Evolutionary conservation across 176 grass and related monocot species (phyloP).

Genomic region (Echinochloa phyllopogon): DNA sequence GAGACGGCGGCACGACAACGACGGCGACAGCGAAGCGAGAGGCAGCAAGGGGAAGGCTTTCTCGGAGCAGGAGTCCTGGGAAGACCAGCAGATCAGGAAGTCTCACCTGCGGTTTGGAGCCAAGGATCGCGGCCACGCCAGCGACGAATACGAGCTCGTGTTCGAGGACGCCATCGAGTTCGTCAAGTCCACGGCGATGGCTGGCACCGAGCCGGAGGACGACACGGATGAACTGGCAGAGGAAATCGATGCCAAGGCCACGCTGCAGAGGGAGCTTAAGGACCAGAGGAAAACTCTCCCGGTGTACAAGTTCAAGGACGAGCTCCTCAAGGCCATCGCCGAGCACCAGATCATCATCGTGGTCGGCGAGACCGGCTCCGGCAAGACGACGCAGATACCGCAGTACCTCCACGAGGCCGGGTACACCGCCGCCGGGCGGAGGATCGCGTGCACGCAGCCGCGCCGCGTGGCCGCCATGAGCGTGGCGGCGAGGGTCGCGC

Average conservation of each 20-base stretch:
- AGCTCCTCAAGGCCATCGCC: constrained; percentile 39
- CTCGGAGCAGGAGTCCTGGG: constrained; percentile 49
- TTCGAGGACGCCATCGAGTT: constrained; percentile 43
- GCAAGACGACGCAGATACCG: constrained; percentile 78
- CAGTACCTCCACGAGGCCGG: constrained; percentile 71
- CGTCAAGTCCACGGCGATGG: constrained; percentile 23
- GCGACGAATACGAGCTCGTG: constrained; percentile 13
- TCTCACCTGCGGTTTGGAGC: constrained; percentile 42
- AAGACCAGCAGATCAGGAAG: constrained; percentile 45
- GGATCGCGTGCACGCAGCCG: constrained; percentile 71
- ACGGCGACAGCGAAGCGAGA: background rate
- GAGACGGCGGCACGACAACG: constrained; percentile 24
- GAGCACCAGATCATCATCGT: constrained; percentile 52
- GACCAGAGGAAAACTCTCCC: constrained; percentile 59
- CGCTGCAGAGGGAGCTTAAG: constrained; percentile 14
- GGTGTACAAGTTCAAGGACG: constrained; percentile 55
- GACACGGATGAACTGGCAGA: constrained; percentile 24
- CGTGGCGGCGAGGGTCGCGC: constrained; percentile 63
- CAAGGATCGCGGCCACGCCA: background rate
- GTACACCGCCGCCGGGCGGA: constrained; percentile 32
- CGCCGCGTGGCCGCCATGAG: constrained; percentile 68
- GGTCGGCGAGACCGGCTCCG: constrained; percentile 68
- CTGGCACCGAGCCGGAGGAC: background rate
- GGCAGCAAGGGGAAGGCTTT: background rate
- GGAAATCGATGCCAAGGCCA: constrained; percentile 6